Evolutionary conservation across 2,329 filamentous ascomycete species (phyloP).

Genomic region (Podosphaera aphanis): DNA sequence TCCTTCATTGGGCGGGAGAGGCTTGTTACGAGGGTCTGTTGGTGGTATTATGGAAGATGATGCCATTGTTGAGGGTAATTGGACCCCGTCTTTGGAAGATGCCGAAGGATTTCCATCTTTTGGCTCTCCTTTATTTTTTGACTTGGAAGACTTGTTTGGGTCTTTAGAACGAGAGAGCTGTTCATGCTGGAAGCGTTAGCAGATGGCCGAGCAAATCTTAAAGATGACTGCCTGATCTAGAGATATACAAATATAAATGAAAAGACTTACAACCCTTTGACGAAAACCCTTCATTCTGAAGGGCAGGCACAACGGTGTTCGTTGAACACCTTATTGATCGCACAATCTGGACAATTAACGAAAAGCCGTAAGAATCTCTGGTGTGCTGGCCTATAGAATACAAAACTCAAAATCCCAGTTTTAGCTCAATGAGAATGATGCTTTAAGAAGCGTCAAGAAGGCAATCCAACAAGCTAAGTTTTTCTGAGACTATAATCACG

Average conservation of each 20-base stretch:
- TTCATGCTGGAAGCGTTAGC: constrained; percentile 36
- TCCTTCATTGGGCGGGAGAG: constrained; percentile 34
- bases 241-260: neutral
- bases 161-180: constrained; percentile 82
- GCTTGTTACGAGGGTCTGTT: constrained; percentile 68
- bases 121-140: constrained; percentile 39
- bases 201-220: constrained; percentile 1
- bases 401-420: neutral
- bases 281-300: constrained; percentile 85
- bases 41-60: constrained; percentile 75
- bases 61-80: constrained; percentile 48
- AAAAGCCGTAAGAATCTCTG: neutral
- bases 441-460: neutral
- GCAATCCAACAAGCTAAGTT: neutral
- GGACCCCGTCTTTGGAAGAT: constrained; percentile 27
- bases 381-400: too few relatives aligned
- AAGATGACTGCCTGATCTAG: neutral
- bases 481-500: neutral
- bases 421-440: neutral
- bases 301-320: neutral
- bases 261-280: constrained; percentile 68
- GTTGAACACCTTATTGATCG: neutral
- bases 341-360: neutral
- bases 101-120: constrained; percentile 66
- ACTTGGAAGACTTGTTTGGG: constrained; percentile 56